phyloP scores from a whole-genome alignment of 2,329 filamentous ascomycete species.

The Aspergillus thermomutatus region DNA sequence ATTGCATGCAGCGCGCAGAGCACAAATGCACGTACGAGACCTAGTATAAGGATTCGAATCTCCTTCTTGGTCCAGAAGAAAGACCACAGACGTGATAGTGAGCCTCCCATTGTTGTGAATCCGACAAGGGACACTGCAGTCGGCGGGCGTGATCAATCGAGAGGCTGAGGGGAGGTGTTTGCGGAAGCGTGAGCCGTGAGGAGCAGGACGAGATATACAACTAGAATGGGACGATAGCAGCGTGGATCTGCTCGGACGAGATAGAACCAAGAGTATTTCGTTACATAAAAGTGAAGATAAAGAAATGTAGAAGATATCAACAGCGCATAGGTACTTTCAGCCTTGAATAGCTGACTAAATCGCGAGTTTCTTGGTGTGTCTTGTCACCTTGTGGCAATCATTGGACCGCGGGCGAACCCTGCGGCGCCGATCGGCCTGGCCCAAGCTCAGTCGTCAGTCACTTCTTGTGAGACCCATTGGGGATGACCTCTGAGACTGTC shows the following conservation, averaged over 20 bases:
- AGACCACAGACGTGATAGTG: slow-evolving; percentile 60
- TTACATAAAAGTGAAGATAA: neutral
- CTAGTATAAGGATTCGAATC: slow-evolving; percentile 91
- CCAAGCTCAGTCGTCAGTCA: slow-evolving; percentile 17
- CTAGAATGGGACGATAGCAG: neutral
- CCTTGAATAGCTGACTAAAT: slow-evolving; percentile 21
- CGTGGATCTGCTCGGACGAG: neutral
- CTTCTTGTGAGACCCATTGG: neutral
- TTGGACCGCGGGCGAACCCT: slow-evolving; percentile 13
- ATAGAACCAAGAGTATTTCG: neutral
- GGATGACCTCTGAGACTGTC: neutral
- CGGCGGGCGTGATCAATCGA: neutral
- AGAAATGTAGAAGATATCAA: neutral
- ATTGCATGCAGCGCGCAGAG: slow-evolving; percentile 6
- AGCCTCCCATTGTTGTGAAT: slow-evolving; percentile 50
- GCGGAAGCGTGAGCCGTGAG: neutral
- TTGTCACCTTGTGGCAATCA: slow-evolving; percentile 14
- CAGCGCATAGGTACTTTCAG: neutral
- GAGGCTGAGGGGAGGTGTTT: neutral
- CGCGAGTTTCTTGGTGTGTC: slow-evolving; percentile 1
- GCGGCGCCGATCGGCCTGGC: slow-evolving; percentile 22
- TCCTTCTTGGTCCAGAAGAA: slow-evolving; percentile 93
- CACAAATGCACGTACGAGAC: slow-evolving; percentile 63
- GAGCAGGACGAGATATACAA: neutral
- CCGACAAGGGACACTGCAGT: neutral